Conservation (phyloP, 2,329 filamentous ascomycete genomes). For the Claviceps sp. region DNA sequence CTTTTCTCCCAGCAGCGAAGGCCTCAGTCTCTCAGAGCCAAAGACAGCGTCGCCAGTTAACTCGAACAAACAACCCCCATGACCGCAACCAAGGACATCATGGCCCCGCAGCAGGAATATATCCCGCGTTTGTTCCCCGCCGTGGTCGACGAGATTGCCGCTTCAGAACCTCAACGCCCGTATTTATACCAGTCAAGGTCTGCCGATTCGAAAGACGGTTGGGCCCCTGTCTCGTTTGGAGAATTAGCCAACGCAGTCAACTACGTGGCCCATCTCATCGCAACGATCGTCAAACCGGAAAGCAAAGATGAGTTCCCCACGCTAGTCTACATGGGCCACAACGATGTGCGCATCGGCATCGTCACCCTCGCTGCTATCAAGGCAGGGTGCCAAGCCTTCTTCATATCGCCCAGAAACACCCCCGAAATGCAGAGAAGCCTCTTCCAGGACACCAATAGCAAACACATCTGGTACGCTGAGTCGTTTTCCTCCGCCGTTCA, state of each 20-base stretch:
- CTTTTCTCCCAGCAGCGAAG: too few species aligned
- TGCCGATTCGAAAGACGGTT: slow-evolving; percentile 13
- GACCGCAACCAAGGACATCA: not conserved
- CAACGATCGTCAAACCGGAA: slow-evolving; percentile 16
- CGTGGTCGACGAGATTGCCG: slow-evolving; percentile 13
- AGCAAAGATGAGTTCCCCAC: slow-evolving; percentile 18
- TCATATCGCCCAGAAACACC: slow-evolving; percentile 7
- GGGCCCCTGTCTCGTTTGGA: slow-evolving; percentile 14
- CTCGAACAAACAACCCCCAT: not conserved
- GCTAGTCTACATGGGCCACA: slow-evolving; percentile 19
- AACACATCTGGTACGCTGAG: slow-evolving; percentile 19
- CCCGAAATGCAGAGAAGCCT: slow-evolving; percentile 16
- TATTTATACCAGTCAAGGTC: slow-evolving; percentile 24
- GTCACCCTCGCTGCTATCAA: slow-evolving; percentile 8
- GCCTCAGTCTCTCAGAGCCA: too few species aligned
- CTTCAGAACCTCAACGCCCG: slow-evolving; percentile 16
- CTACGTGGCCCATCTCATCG: slow-evolving; percentile 18
- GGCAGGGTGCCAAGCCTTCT: slow-evolving; percentile 6
- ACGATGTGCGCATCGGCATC: slow-evolving; percentile 8
- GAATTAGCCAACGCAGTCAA: slow-evolving; percentile 18
- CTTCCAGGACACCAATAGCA: slow-evolving; percentile 29
- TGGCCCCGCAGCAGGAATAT: not conserved
- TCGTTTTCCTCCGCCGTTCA: slow-evolving; percentile 6
- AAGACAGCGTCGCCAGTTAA: not conserved
- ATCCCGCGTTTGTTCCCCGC: slow-evolving; percentile 10